phyloP scores from a whole-genome alignment of 2,329 filamentous ascomycete species.

The Monilinia polystroma region DNA sequence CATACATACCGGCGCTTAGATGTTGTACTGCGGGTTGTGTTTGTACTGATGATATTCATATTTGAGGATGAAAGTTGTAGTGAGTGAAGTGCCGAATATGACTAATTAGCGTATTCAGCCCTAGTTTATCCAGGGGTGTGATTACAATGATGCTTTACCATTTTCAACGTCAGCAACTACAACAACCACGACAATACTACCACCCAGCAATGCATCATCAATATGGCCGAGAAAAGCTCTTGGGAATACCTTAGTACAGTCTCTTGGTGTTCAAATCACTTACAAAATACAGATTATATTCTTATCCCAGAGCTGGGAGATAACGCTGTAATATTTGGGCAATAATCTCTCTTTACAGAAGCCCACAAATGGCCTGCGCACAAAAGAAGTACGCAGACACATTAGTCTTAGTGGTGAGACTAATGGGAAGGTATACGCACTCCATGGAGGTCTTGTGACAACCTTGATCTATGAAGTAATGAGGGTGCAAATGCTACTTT shows the following conservation, averaged over 20 bases:
- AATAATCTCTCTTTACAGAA: slow-evolving; percentile 41
- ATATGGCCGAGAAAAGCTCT: slow-evolving; percentile 30
- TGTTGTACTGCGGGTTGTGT: too few relatives aligned
- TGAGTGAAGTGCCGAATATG: neutral
- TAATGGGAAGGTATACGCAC: slow-evolving; percentile 52
- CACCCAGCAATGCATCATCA: neutral
- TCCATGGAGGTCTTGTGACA: slow-evolving; percentile 58
- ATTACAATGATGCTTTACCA: too few relatives aligned
- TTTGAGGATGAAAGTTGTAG: neutral
- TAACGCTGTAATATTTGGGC: slow-evolving; percentile 45
- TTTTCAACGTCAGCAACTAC: too few relatives aligned
- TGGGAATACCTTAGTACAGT: slow-evolving; percentile 42
- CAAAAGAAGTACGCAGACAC: slow-evolving; percentile 27
- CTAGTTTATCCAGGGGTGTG: neutral
- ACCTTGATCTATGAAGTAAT: slow-evolving; percentile 59
- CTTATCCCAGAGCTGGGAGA: slow-evolving; percentile 38
- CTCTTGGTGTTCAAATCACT: slow-evolving; percentile 50
- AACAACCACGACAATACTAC: too few relatives aligned
- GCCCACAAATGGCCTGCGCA: slow-evolving; percentile 29
- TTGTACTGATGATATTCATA: too few relatives aligned
- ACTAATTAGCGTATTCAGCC: slow-evolving; percentile 4
- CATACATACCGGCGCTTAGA: too few relatives aligned
- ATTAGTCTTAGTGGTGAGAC: slow-evolving; percentile 50
- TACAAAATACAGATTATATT: slow-evolving; percentile 45
- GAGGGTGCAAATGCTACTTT: slow-evolving; percentile 47